Conservation (phyloP, 2,329 filamentous ascomycete genomes). For the Chaetomiaceae sp. region DNA sequence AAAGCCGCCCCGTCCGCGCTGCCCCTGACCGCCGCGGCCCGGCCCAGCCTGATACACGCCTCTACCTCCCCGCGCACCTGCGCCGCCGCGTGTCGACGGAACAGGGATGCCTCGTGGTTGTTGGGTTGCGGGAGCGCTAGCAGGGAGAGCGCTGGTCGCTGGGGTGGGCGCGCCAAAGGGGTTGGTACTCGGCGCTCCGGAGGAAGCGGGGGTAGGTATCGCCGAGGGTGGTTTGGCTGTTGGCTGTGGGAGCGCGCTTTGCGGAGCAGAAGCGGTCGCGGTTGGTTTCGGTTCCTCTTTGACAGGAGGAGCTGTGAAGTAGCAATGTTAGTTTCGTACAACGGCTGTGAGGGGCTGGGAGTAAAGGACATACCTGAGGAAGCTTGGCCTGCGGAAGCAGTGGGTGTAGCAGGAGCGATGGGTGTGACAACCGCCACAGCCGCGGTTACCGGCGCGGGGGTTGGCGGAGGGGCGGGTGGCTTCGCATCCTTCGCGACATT, state of each 20-base stretch:
- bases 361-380: conserved; percentile 12
- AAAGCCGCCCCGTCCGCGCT: conserved; percentile 20
- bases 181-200: conserved; percentile 7
- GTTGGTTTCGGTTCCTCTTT: conserved; percentile 14
- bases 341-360: too few species aligned
- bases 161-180: neutral
- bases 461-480: conserved; percentile 16
- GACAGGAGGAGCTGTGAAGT: neutral
- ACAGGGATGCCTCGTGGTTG: conserved; percentile 19
- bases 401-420: neutral
- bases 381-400: conserved; percentile 6
- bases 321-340: neutral
- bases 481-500: conserved; percentile 66
- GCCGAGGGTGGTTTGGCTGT: conserved; percentile 1
- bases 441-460: conserved; percentile 6
- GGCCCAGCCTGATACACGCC: conserved; percentile 18
- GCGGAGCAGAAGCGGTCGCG: conserved; percentile 3
- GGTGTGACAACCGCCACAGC: conserved; percentile 4
- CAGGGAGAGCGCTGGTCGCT: neutral
- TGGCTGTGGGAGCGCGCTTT: conserved; percentile 9
- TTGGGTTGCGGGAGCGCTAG: neutral
- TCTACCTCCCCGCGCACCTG: conserved; percentile 9
- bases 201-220: conserved; percentile 11
- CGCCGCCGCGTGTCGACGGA: conserved; percentile 16
- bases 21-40: conserved; percentile 20